phyloP scores from a whole-genome alignment of 2,329 filamentous ascomycete genomes.

The Dactylellina parvicollis region DNA sequence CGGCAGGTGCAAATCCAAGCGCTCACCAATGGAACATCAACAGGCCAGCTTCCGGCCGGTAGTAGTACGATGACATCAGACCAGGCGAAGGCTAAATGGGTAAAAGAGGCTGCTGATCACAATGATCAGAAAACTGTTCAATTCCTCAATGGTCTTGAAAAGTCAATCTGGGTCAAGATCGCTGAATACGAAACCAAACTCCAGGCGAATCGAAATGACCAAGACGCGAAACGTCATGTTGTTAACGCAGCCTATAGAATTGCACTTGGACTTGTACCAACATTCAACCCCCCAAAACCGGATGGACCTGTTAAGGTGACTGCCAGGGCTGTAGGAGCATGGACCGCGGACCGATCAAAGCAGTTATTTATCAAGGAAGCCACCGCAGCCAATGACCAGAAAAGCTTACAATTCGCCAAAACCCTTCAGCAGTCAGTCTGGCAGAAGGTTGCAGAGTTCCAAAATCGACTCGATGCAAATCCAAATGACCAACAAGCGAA shows the following conservation, averaged over 20 bases:
- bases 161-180: background rate
- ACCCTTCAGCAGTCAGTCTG: no score
- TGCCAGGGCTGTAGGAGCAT: no score
- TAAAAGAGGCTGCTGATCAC: background rate
- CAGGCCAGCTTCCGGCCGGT: background rate
- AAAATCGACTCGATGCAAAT: no score
- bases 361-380: no score
- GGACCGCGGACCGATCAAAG: no score
- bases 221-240: background rate
- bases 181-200: background rate
- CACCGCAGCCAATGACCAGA: no score
- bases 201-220: background rate
- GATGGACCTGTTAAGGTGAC: no score
- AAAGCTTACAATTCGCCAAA: no score
- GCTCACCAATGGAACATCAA: background rate
- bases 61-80: background rate
- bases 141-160: background rate
- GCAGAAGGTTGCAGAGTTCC: no score
- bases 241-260: background rate
- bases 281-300: no score
- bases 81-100: background rate
- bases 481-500: no score
- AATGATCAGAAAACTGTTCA: background rate
- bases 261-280: background rate
- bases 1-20: background rate